Base-by-base conservation (phyloP, 192 early-diverging fungal genomes). In the Spizellomyces punctatus region DNA sequence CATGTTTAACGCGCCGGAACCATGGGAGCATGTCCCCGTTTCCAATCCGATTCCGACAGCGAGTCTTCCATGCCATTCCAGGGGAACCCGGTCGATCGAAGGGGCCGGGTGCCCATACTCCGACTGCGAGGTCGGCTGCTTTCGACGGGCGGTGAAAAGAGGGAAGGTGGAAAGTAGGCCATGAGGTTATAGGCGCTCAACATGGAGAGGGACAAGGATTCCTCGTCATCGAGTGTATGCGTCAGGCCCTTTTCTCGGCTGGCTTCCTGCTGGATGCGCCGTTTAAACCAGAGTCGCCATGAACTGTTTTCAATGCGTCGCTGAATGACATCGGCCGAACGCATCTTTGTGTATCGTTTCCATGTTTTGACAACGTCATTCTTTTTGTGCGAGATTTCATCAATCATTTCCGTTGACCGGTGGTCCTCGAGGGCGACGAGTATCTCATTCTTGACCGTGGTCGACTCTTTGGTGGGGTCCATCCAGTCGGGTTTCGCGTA, bases 261-360 rank as follows among this genome's bases (percentile, higher is more conserved):
- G 14, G 16, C 16, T 57, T 76, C 58, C 55, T 58, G 66, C 46
- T 73, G 67, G 21, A 75, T 73, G n/a, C 72, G 63, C 44, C 76
- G 74, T 74, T 82, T 83, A 62, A 83, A 83, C 83, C 83, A 84
- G 10, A 84, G 41, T 10, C 83, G 69, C 83, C 83, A 84, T 2
- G 76, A 72, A 19, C 36, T 58, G 70, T 84, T 74, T 72, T 84
- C 83, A 45, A 84, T 56, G 5, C 83, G 66, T 42, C 75, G 75
- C 44, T 71, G 67, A 16, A 54, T 45, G 47, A 74, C 22, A 17
- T 79, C 78, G 8, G 57, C 69, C 41, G 67, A 55, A 10, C 72
- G 68, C n/a, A 78, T 59, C 52, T 80, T 77, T 21, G 73, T 76
- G 63, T 84, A 81, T 42, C 67, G 69, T 55, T 81, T 81, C 83